Evolutionary conservation across 2,329 filamentous ascomycete species (phyloP), one percentile per base, ranked within the genome.

Genomic region (Phyllosticta paracitricarpa): DNA sequence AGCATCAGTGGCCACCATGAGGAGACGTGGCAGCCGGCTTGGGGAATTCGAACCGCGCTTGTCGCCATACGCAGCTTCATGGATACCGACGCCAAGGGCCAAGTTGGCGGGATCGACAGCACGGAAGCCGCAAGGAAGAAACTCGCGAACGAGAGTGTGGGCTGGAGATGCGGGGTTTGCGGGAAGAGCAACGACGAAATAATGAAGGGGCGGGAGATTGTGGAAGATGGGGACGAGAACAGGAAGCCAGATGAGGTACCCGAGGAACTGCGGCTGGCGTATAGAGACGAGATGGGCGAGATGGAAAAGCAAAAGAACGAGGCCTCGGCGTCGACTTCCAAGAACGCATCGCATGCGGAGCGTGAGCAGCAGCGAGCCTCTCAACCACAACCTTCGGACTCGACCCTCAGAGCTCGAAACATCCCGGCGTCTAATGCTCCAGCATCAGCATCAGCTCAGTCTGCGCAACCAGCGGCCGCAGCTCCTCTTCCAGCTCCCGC

Each of bases 21-120:
- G 74, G 94, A 97, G 78, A 96, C 90, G 17, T 99, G 94, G 94
- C 93, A 97, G 81, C 94, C 94, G 0, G 94, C 94, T 0, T 99
- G 94, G 94, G 94, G 94, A 0, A 88, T 99, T 9, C 83, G 94
- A 63, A 97, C 94, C 3, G 93, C 94, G 17, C 77, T 99, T 61
- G 79, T 85, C 4, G 85, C 85, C 5, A 84, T 97, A 56, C 79
- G 94, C 60, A 88, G 84, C 67, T 97, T 97, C 74, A 97, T 99
- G 91, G 91, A 95, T 72, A 92, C 88, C 2, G 89, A 93, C 67
- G 86, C 89, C 8, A 85, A 84, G 67, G 94, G 94, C 0, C 94
- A 97, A 77, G 79, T 99, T 1, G 94, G 94, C 12, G 94, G 94
- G 0, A 79, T 97, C 68, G 92, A 97, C 66, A 55, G 48, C 22